Evolutionary conservation across 2,329 filamentous ascomycete genomes (phyloP).

Genomic region (Diaporthe aspalathi): DNA sequence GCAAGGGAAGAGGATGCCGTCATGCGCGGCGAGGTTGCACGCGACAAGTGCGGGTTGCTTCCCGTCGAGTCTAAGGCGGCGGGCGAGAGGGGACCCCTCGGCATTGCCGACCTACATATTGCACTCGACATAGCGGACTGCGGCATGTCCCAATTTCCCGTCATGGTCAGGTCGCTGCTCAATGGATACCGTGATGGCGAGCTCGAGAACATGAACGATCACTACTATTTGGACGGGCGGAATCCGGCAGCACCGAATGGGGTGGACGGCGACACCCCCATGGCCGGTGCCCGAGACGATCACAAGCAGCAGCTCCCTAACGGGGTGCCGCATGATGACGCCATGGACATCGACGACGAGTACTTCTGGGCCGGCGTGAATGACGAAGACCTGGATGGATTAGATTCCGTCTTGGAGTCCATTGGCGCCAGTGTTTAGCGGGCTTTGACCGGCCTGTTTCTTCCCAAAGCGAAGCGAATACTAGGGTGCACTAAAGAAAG

Average conservation of each 20-base stretch:
- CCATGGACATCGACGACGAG: conserved; percentile 71
- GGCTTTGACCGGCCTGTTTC: not conserved
- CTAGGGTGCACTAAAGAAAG: conserved; percentile 8
- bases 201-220: conserved; percentile 74
- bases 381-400: conserved; percentile 59
- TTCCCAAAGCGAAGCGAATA: conserved; percentile 16
- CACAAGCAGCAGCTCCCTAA: conserved; percentile 57
- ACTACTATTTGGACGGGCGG: conserved; percentile 62
- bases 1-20: conserved; percentile 80
- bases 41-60: conserved; percentile 81
- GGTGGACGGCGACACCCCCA: conserved; percentile 49
- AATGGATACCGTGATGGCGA: conserved; percentile 81
- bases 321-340: conserved; percentile 59
- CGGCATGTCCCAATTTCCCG: conserved; percentile 81
- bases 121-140: conserved; percentile 81
- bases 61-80: conserved; percentile 85
- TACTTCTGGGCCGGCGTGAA: conserved; percentile 73
- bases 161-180: conserved; percentile 77
- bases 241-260: conserved; percentile 44
- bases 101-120: conserved; percentile 82
- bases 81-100: conserved; percentile 76
- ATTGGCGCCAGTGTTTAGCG: conserved; percentile 45
- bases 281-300: conserved; percentile 49
- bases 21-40: conserved; percentile 77
- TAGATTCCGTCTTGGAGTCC: conserved; percentile 69